phyloP scores from a whole-genome alignment of 257 asterid genomes.

The Fraxinus excelsior region DNA sequence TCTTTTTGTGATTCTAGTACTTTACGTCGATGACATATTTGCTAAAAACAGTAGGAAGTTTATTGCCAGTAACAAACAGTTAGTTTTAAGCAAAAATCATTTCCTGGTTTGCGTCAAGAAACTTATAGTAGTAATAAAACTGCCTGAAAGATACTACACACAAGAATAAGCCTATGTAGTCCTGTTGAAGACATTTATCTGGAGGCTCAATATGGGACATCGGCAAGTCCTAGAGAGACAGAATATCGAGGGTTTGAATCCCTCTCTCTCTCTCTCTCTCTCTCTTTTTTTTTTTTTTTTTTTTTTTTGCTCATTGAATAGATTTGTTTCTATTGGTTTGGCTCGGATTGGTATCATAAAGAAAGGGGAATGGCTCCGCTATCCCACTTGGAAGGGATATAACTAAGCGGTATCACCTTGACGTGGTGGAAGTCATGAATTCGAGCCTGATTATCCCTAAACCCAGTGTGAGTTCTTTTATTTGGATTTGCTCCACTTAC shows the following conservation, averaged over 20 bases:
- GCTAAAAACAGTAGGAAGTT: background rate
- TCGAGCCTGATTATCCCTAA: no score
- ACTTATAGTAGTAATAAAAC: background rate
- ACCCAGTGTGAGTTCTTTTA: no score
- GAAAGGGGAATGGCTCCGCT: no score
- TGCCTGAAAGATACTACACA: background rate
- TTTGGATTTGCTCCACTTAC: background rate
- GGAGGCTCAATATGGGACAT: background rate
- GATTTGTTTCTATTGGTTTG: no score
- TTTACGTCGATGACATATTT: background rate
- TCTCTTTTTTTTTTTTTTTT: no score
- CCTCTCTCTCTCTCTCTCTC: no score
- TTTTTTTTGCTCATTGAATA: no score
- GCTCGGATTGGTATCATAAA: no score
- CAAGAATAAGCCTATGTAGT: background rate
- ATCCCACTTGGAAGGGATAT: no score
- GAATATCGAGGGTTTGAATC: background rate
- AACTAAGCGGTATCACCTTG: no score
- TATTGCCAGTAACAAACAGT: background rate
- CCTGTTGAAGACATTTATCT: background rate
- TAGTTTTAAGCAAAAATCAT: background rate
- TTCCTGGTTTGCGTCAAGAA: background rate
- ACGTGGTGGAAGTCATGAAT: no score
- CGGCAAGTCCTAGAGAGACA: background rate
- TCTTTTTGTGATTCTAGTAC: background rate